phyloP scores from a whole-genome alignment of 139 green algal species.

The Gonium pectorale region DNA sequence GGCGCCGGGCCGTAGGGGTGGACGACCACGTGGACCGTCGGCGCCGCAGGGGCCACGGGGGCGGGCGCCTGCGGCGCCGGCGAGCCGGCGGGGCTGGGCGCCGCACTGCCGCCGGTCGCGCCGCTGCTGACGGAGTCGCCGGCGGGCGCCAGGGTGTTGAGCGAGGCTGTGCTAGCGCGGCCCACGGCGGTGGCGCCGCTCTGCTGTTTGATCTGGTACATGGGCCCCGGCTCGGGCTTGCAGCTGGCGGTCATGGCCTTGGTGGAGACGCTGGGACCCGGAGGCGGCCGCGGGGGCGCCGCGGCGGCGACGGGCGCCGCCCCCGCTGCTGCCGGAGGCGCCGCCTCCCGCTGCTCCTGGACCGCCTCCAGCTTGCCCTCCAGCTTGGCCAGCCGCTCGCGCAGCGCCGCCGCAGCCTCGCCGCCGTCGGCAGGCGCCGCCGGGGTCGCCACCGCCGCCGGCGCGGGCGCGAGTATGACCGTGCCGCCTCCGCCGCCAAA shows the following conservation, averaged over 20 bases:
- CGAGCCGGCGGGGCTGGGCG: background rate
- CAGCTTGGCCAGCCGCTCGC: conserved; percentile 7
- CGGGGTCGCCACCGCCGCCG: background rate
- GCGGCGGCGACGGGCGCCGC: background rate
- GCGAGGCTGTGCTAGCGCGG: conserved; percentile 9
- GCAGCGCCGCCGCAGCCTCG: background rate
- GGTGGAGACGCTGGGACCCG: background rate
- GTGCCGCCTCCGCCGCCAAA: background rate
- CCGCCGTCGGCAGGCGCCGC: no score
- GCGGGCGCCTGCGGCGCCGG: background rate
- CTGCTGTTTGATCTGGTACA: background rate
- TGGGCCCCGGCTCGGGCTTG: conserved; percentile 6
- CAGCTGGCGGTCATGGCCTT: conserved; percentile 1
- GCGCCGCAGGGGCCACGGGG: background rate
- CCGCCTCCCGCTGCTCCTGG: background rate
- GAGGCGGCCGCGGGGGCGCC: background rate
- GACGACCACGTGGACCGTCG: background rate
- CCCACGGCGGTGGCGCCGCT: background rate
- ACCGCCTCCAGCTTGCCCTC: conserved; percentile 3
- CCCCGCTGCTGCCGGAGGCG: background rate
- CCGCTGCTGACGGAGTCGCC: background rate
- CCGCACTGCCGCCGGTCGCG: background rate
- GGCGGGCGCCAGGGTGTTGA: background rate
- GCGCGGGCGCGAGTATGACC: background rate
- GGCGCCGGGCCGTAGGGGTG: no score